Conservation (phyloP, 345 rosid genomes). For the Populus deltoides region DNA sequence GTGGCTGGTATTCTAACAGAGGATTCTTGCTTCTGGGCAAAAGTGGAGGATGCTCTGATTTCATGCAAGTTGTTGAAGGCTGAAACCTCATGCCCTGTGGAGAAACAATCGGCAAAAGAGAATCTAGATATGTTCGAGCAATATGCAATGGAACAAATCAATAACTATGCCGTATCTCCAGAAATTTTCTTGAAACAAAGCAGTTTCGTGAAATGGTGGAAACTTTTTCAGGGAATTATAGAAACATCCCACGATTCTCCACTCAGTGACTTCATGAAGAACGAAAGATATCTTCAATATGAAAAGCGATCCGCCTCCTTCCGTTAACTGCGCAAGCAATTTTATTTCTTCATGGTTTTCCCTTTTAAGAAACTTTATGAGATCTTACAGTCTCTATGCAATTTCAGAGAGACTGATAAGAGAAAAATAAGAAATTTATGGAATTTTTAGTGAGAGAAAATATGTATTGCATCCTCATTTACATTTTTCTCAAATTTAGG, state of each 20-base stretch:
- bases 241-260: slow-evolving; percentile 15
- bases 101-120: background rate
- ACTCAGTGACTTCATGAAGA: slow-evolving; percentile 45
- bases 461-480: too few relatives aligned
- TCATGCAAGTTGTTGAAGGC: slow-evolving; percentile 14
- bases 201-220: slow-evolving; percentile 77
- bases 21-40: slow-evolving; percentile 84
- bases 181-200: slow-evolving; percentile 57
- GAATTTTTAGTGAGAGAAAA: too few relatives aligned
- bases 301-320: slow-evolving; percentile 2
- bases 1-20: slow-evolving; percentile 30
- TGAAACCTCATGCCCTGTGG: slow-evolving; percentile 5
- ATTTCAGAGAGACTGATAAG: too few relatives aligned
- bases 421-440: too few relatives aligned
- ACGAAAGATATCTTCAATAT: slow-evolving; percentile 25
- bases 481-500: too few relatives aligned
- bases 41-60: slow-evolving; percentile 62
- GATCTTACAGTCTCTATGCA: too few relatives aligned
- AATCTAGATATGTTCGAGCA: slow-evolving; percentile 35
- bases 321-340: too few relatives aligned
- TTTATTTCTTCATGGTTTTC: too few relatives aligned
- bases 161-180: slow-evolving; percentile 47
- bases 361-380: too few relatives aligned
- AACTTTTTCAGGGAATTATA: slow-evolving; percentile 30
- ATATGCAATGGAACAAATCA: slow-evolving; percentile 39